Percentiles rank a stretch among this genome's conserved stretches.
phyloP scores from a whole-genome alignment of 2,329 filamentous ascomycete species.

The Fusarium goolgardi region DNA sequence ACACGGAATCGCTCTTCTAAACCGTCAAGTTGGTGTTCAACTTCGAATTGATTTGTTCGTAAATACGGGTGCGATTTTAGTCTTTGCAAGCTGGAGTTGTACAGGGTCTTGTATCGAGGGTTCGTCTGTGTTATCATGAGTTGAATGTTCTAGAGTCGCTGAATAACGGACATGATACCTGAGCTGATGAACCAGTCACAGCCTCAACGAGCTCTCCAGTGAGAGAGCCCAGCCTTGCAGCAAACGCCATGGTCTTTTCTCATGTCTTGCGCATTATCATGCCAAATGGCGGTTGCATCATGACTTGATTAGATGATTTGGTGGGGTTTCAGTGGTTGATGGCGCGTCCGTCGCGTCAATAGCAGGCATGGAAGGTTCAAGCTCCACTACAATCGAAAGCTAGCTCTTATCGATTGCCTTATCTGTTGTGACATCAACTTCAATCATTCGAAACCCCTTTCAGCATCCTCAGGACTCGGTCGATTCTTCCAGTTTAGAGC shows the following conservation, averaged over 20 bases:
- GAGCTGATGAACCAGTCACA: slow-evolving; percentile 65
- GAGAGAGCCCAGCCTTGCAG: slow-evolving; percentile 71
- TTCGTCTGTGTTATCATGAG: slow-evolving; percentile 43
- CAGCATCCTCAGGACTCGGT: slow-evolving; percentile 18
- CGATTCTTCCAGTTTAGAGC: slow-evolving; percentile 10
- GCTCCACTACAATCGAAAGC: slow-evolving; percentile 22
- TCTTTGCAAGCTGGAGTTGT: slow-evolving; percentile 62
- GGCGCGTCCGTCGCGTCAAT: slow-evolving; percentile 44
- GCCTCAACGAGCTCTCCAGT: slow-evolving; percentile 77
- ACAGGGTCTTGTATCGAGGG: slow-evolving; percentile 56
- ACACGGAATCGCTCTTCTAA: slow-evolving; percentile 89
- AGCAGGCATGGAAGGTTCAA: slow-evolving; percentile 8
- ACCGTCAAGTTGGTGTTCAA: slow-evolving; percentile 72
- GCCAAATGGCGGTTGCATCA: slow-evolving; percentile 29
- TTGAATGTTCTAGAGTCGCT: slow-evolving; percentile 1
- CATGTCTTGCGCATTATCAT: slow-evolving; percentile 31
- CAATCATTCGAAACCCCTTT: slow-evolving; percentile 40
- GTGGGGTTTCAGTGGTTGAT: slow-evolving; percentile 36
- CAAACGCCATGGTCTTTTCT: slow-evolving; percentile 72
- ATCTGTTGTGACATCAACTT: slow-evolving; percentile 39
- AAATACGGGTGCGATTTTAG: slow-evolving; percentile 68
- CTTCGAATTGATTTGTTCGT: slow-evolving; percentile 81
- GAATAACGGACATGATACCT: slow-evolving; percentile 55
- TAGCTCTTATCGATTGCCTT: slow-evolving; percentile 34
- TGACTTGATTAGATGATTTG: slow-evolving; percentile 27